Evolutionary conservation across 106 monocot species (phyloP), one percentile per base, ranked within the genome.

Genomic region (Amphibolis antarctica): DNA sequence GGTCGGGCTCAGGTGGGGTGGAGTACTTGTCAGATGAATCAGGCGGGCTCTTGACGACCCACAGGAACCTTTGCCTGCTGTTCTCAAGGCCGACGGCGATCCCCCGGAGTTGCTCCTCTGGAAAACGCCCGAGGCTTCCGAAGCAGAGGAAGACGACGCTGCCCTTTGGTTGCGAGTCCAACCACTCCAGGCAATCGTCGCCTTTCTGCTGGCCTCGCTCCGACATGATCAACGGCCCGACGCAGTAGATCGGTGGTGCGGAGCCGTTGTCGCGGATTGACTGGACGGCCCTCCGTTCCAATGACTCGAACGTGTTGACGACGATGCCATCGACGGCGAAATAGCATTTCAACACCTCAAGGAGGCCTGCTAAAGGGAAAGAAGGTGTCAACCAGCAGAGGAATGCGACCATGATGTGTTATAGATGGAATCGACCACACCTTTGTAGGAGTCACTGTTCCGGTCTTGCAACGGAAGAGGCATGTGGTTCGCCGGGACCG

Each of bases 71-170:
- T 46, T 89, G 79, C 44, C 77, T 82, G 67, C 79, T 82, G 12
- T 49, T 68, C 69, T 89, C 89, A 27, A 89, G 58, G 22, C 85
- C 89, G 9, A 17, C 29, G 0, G 89, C 89, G 13, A 85, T 78
- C 79, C 85, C 77, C 66, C 24, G 44, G 5, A 82, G 59, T 68
- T 89, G 89, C 53, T 69, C 77, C 7, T 42, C 60, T 1, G 79
- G 56, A 48, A 89, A 80, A 0, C 9, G 23, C 5, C 79, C 85
- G 44, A 81, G 20, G 76, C 88, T 84, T 36, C 84, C 88, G 71
- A 88, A 88, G 64, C 79, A 77, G 60, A 88, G 68, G 74, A 88
- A 88, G 26, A 88, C 78, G 10, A 88, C 88, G 64, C 88, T 88
- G 10, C 30, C 63, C 1, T 63, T 55, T 1, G 84, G 88, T 55